Base-by-base conservation (phyloP, 495 filamentous ascomycete species). In the Trichoderma orchidacearum region DNA sequence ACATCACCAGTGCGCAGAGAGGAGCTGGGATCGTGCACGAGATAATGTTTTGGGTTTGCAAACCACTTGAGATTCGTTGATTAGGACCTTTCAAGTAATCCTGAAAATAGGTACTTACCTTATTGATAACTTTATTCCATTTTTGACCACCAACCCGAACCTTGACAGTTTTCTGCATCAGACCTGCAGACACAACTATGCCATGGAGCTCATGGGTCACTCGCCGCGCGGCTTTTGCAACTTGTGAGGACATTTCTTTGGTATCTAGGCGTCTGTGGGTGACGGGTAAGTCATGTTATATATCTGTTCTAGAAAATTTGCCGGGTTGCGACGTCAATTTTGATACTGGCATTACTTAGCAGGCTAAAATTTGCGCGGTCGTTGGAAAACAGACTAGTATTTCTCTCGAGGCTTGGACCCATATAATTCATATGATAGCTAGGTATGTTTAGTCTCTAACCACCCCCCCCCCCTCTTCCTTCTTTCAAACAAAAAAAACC, bases 1-100 rank as follows among this genome's bases (percentile, higher is more conserved):
- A 92, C 80, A 68, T 94, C 89, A 63, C 89, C 89, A 51, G 77
- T 72, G 55, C 84, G 80, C 52, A 89, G 73, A 13, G 86, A 89
- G 72, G 84, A 80, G 64, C 67, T 70, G 6, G 88, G 89, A 72
- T 94, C 89, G 66, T 87, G 80, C 15, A 91, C 87, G 31, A 90
- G 76, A 68, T 75, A 67, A 54, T 68, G 70, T 31, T 67, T 62
- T 6, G 70, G 71, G 15, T 68, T 59, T 60, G 77, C 70, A 63
- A 79, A 80, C 64, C 69, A 68, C 78, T 81, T 50, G 18, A 32
- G 51, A 32, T 41, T 30, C n/a, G 54, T 58, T n/a, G 54, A 59
- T 23, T 34, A 15, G 9, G 50, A 23, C 38, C 28, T 32, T 31
- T 11, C 15, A 29, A 25, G 34, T 51, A 25, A 11, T 30, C 31